Evolutionary conservation across 2,329 filamentous ascomycete species (phyloP).

Genomic region (Cytospora piceicola): DNA sequence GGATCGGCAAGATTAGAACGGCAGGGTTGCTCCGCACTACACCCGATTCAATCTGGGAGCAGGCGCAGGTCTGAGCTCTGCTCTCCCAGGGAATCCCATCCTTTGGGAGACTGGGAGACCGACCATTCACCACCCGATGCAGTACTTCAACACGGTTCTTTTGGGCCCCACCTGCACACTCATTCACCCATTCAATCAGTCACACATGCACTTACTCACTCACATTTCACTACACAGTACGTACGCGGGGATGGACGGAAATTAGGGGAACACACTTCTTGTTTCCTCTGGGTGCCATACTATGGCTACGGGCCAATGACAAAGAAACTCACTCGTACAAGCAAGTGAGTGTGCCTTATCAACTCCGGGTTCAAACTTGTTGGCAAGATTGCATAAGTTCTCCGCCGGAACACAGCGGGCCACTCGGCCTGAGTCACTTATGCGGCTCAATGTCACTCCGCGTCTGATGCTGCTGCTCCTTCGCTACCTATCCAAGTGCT

Average conservation of each 20-base stretch:
- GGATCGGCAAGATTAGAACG: not conserved
- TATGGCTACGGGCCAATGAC: not conserved
- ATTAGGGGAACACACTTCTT: no score
- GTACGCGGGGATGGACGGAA: no score
- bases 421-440: constrained; percentile 21
- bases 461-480: constrained; percentile 4
- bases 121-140: not conserved
- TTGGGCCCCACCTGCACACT: not conserved
- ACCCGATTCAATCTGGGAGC: not conserved
- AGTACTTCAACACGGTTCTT: not conserved
- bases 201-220: no score
- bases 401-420: not conserved
- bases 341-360: not conserved
- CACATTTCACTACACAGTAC: no score
- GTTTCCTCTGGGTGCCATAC: no score
- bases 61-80: not conserved
- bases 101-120: no score
- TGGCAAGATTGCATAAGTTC: no score
- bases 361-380: not conserved
- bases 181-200: no score
- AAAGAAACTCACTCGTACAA: not conserved
- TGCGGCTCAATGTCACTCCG: constrained; percentile 23
- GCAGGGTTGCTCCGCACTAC: not conserved
- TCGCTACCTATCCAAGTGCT: not conserved
- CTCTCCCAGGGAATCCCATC: not conserved